Base-by-base conservation (phyloP, 1,284 basidiomycete species). In the Ceratobasidium sp. region DNA sequence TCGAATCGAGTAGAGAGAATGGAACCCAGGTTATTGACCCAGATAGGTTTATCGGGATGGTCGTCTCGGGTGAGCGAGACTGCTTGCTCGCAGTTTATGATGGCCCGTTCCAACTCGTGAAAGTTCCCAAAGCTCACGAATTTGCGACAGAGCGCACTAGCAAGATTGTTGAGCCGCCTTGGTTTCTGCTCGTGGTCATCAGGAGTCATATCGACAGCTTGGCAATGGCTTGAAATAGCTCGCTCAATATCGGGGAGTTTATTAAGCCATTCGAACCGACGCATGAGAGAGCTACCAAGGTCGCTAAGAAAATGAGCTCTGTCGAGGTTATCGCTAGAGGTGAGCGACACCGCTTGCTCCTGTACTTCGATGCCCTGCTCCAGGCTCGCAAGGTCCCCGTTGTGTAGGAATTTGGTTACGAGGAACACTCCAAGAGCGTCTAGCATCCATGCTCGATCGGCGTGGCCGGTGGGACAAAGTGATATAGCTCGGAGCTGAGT, bases 11-110 rank as follows among this genome's bases (percentile, higher is more conserved):
- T 23, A 9, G 23, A 8, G 21, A 60, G 58, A 1, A 38, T 23
- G n/a, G 21, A 36, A 30, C 30, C 30, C 12, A 60, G 28, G 36
- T 60, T 60, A 23, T 60, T 36, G 7, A 38, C 18, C 58, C 58
- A 60, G 36, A 36, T 16, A 9, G 58, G 58, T 23, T 36, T 60
- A 23, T 60, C 58, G 14, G 58, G 36, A 40, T 59, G 58, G 21
- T 21, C 36, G 16, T 60, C 58, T 9, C 11, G 28, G 18, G 58
- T 60, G 30, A 60, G 38, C 11, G 14, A 30, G 28, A 60, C 38
- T 40, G 58, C 28, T 7, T 38, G 21, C 23, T 60, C 36, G 12
- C 21, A 11, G 16, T 3, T 3, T n/a, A n/a, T 14, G 58, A 60
- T 38, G 30, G 58, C 28, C 33, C 40, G 25, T n/a, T 60, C 30